Base-by-base conservation (phyloP, 1,284 basidiomycete species). In the Fomitiporia mediterranea region DNA sequence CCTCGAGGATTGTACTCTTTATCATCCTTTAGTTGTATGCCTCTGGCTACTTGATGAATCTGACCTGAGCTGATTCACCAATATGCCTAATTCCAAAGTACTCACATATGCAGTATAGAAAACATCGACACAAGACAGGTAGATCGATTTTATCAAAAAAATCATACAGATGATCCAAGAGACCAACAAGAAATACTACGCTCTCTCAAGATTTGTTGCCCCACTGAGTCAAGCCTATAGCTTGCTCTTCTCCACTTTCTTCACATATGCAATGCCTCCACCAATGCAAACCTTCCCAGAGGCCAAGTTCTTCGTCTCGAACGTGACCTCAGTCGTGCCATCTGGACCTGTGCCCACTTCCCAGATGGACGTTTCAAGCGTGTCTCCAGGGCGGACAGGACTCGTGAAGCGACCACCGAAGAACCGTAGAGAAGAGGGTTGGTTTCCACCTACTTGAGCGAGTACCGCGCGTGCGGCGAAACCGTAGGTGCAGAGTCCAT, bases 361-460 rank as follows among this genome's bases (percentile, higher is more conserved):
- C 90, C 90, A 92, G 39, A 84, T 80, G 34, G 77, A 74, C 2
- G 88, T 91, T 75, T 92, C 86, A 34, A 93, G 77, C 48, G 75
- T 77, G 65, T 90, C 88, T 0, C 89, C 90, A 11, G 89, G 89
- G 67, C 81, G 83, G 8, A 92, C 89, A 32, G 90, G 89, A 1
- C 85, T 77, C 0, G 89, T 90, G 73, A 93, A 93, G 34, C 86
- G 76, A 35, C 79, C 83, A 5, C 84, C 83, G 63, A 87, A 86
- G 64, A 81, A 76, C 59, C 76, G 81, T 58, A 93, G 73, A 4
- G 83, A 73, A 1, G 71, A 72, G 0, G 85, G 77, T 61, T 88
- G 79, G 38, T 77, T 78, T 0, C 74, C 77, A 0, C 80, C 86
- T 21, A 85, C 74, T 3, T 77, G 75, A 50, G 78, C 75, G 56